Evolutionary conservation across 2,329 filamentous ascomycete genomes (phyloP).

Genomic region (Verticillium albo-atrum): DNA sequence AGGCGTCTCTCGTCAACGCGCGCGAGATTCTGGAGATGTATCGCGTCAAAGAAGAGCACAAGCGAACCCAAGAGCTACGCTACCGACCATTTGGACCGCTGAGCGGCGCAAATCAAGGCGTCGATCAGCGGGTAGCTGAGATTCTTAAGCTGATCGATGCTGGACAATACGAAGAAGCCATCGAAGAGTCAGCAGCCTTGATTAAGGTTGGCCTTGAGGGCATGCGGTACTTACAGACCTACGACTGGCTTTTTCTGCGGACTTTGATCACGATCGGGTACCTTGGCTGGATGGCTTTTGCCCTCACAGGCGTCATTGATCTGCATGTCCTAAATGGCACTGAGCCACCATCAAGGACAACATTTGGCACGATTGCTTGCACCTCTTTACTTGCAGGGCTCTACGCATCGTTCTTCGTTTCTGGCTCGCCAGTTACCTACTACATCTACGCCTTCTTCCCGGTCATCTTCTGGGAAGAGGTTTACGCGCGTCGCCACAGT

Average conservation of each 20-base stretch:
- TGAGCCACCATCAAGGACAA: slow-evolving; percentile 58
- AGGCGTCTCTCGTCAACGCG: slow-evolving; percentile 80
- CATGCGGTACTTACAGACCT: slow-evolving; percentile 90
- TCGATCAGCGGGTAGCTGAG: slow-evolving; percentile 61
- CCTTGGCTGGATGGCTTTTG: slow-evolving; percentile 92
- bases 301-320: slow-evolving; percentile 82
- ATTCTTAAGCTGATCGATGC: slow-evolving; percentile 65
- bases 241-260: slow-evolving; percentile 95
- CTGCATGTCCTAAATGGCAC: slow-evolving; percentile 76
- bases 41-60: slow-evolving; percentile 83
- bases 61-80: slow-evolving; percentile 68
- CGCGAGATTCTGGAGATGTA: slow-evolving; percentile 93
- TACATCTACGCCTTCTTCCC: slow-evolving; percentile 93
- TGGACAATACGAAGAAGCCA: slow-evolving; percentile 69
- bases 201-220: slow-evolving; percentile 76
- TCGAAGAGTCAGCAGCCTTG: slow-evolving; percentile 70
- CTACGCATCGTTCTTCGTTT: slow-evolving; percentile 75
- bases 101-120: slow-evolving; percentile 55
- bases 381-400: slow-evolving; percentile 70
- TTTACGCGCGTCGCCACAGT: slow-evolving; percentile 72
- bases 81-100: slow-evolving; percentile 75
- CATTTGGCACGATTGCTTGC: slow-evolving; percentile 60
- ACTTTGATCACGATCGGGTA: slow-evolving; percentile 87
- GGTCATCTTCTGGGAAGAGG: slow-evolving; percentile 93
- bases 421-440: slow-evolving; percentile 76